These are phyloP conservation scores for Camillea tinctor DNA, from an alignment of 2,329 filamentous ascomycete species.

Conservation along the genomic window DNA sequence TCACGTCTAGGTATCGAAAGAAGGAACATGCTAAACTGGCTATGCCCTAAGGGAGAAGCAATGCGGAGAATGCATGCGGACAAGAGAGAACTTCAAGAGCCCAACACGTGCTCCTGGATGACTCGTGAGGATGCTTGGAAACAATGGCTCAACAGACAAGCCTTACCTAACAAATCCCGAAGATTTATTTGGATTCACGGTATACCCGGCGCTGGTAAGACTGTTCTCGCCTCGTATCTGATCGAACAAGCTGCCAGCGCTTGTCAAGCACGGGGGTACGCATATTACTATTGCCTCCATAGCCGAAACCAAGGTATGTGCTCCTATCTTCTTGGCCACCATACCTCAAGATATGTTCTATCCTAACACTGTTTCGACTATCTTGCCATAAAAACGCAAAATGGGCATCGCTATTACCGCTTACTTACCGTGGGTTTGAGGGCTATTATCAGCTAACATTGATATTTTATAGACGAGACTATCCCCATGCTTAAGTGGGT, in stretches of 20 bases:
- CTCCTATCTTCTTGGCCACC: background rate
- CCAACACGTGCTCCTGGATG: constrained; percentile 13
- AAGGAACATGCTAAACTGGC: background rate
- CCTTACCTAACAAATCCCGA: background rate
- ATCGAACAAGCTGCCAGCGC: constrained; percentile 19
- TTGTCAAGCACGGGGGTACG: constrained; percentile 15
- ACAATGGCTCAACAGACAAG: constrained; percentile 2
- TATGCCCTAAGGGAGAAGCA: background rate
- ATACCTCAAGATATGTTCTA: background rate
- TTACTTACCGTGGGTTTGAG: too few species aligned
- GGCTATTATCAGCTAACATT: background rate
- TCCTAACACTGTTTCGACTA: background rate
- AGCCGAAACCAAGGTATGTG: constrained; percentile 15
- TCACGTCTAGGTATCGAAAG: background rate
- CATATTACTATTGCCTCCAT: constrained; percentile 35
- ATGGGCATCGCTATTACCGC: too few species aligned
- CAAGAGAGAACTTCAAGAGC: constrained; percentile 4
- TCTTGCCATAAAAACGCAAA: too few species aligned
- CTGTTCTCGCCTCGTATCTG: constrained; percentile 29
- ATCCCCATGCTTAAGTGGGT: constrained; percentile 26
- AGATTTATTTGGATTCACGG: constrained; percentile 19
- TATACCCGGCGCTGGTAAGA: constrained; percentile 29
- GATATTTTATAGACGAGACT: constrained; percentile 23
- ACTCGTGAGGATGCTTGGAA: constrained; percentile 1
- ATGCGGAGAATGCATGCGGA: constrained; percentile 5